Base-by-base conservation (phyloP, 257 asterid genomes). In the Solanum pinnatisectum region DNA sequence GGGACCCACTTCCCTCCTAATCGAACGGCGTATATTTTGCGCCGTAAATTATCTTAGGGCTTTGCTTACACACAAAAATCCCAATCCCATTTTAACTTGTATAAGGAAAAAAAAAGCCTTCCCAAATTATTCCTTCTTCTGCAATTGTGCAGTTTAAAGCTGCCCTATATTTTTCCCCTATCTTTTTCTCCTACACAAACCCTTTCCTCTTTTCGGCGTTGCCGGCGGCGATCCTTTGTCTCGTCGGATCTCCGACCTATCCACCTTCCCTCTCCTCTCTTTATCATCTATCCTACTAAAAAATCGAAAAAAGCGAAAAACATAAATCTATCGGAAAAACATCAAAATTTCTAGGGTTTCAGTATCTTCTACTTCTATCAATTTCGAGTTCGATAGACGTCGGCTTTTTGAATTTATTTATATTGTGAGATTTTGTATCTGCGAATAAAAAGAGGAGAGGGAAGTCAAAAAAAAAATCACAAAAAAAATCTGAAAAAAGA, bases 371-470 rank as follows among this genome's bases (percentile, higher is more conserved):
- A 86, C 59, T 49, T 89, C 79, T 87, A 90, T 68, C 52, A 23
- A 14, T 30, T 70, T 46, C 77, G 87, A 90, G 23, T 72, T 86
- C 52, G 83, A 40, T 78, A 84, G 77, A 32, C 37, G 20, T 44
- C 85, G 85, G 33, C 12, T n/a, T 84, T 40, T 65, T n/a, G 8
- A 65, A 65, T 73, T 86, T 56, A 74, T 37, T 22, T 73, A 35
- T 74, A 77, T 22, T 36, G 68, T 84, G 82, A 67, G 60, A 73
- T 81, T 89, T 86, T 74, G 77, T 92, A 87, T 88, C 84, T 87
- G 89, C 79, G 52, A 95, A 94, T 92, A 96, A 95, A 92, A 90
- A 93, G 96, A 94, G 98, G 98, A 94, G 98, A 93, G 99, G 98
- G 98, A 96, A 95, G 98, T 83, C 35, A 88, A 86, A 90, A 90